A percentile compares a stretch with the other conserved stretches of the same genome.
Evolutionary conservation across 257 asterid species (phyloP).

Genomic region (Ehretia macrophylla): DNA sequence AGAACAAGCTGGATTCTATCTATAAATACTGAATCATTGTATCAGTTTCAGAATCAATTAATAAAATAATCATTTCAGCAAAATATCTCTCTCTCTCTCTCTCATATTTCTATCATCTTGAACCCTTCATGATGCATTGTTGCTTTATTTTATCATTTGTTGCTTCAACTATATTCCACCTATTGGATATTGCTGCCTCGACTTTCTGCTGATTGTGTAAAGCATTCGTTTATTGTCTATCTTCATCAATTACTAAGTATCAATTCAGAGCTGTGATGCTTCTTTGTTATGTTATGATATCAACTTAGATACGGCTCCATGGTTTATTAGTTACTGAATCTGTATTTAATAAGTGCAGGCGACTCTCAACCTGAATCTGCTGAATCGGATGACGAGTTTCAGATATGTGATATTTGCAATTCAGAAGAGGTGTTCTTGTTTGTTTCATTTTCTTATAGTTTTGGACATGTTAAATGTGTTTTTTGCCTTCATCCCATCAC

Average conservation of each 20-base stretch:
- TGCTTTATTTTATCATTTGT: not conserved
- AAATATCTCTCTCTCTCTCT: too few relatives aligned
- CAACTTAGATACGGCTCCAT: not conserved
- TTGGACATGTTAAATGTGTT: slow-evolving; percentile 2
- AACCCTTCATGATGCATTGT: too few relatives aligned
- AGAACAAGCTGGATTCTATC: too few relatives aligned
- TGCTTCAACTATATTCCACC: not conserved
- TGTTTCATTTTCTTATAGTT: slow-evolving; percentile 4
- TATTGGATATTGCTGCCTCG: not conserved
- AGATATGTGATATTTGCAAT: slow-evolving; percentile 83
- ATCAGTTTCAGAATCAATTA: too few relatives aligned
- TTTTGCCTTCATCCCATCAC: slow-evolving; percentile 5
- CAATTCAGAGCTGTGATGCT: too few relatives aligned
- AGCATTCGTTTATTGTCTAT: too few relatives aligned
- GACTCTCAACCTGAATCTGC: slow-evolving; percentile 58
- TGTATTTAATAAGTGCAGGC: slow-evolving; percentile 47
- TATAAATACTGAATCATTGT: too few relatives aligned
- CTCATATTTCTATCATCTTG: too few relatives aligned
- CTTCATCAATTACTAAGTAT: too few relatives aligned
- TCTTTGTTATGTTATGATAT: too few relatives aligned
- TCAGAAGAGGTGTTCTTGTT: slow-evolving; percentile 66
- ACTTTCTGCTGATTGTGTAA: too few relatives aligned
- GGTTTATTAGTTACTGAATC: slow-evolving; percentile 5
- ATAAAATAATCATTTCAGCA: too few relatives aligned
- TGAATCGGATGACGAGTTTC: slow-evolving; percentile 92